Evolutionary conservation across 1,284 basidiomycete species (phyloP).

Genomic region (Schizophyllum amplum): DNA sequence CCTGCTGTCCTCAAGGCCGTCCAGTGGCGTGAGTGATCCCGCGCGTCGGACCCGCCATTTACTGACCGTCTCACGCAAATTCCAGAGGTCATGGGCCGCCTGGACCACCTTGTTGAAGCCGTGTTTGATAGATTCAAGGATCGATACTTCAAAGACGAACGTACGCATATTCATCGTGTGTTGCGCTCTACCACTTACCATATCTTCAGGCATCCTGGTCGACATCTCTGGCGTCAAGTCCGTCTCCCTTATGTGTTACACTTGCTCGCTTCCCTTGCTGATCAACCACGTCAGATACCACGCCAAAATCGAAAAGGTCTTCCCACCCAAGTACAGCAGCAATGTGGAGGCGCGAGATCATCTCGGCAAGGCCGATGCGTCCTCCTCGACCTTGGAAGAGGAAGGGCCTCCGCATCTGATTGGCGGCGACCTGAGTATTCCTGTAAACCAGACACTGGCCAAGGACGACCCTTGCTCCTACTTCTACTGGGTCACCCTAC

Average conservation of each 20-base stretch:
- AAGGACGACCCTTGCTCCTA: constrained; percentile 81
- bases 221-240: constrained; percentile 79
- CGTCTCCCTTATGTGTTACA: constrained; percentile 22
- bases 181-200: constrained; percentile 7
- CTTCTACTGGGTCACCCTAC: constrained; percentile 82
- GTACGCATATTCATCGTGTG: constrained; percentile 39
- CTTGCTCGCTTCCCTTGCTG: constrained; percentile 2
- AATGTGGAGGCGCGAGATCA: constrained; percentile 37
- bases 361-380: constrained; percentile 20
- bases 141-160: constrained; percentile 87
- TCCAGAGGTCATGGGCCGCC: constrained; percentile 87
- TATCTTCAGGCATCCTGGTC: constrained; percentile 63
- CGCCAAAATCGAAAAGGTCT: constrained; percentile 68
- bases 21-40: constrained; percentile 81
- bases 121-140: constrained; percentile 95
- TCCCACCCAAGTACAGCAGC: constrained; percentile 52
- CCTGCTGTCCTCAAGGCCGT: constrained; percentile 84
- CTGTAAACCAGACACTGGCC: constrained; percentile 61
- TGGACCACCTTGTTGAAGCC: constrained; percentile 91
- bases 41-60: constrained; percentile 4
- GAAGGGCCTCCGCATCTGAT: constrained; percentile 53
- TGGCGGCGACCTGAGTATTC: constrained; percentile 73
- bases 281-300: constrained; percentile 51
- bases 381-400: constrained; percentile 28
- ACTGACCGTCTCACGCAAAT: constrained; percentile 5